phyloP scores from a whole-genome alignment of 345 rosid species.

The Reutealis trisperma region DNA sequence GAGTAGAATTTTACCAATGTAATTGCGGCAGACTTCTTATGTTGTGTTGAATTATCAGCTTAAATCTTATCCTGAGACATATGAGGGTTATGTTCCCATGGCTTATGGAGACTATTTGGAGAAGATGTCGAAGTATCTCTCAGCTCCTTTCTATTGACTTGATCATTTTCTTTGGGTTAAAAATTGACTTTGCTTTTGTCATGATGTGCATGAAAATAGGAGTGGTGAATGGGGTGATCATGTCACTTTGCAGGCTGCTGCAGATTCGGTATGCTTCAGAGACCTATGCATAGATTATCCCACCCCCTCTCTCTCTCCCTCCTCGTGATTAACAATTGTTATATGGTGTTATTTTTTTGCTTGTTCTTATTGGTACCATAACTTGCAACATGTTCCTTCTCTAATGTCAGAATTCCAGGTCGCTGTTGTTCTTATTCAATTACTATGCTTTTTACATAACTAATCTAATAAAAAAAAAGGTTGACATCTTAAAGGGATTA shows the following conservation, averaged over 20 bases:
- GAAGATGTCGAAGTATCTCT: conserved; percentile 65
- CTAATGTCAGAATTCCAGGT: neutral
- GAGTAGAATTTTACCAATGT: neutral
- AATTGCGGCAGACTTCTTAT: neutral
- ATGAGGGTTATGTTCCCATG: conserved; percentile 83
- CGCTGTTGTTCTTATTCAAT: neutral
- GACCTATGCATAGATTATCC: conserved; percentile 1
- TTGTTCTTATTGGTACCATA: neutral
- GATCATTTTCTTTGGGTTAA: conserved; percentile 3
- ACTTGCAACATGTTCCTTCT: neutral
- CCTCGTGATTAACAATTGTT: neutral
- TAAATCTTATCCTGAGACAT: conserved; percentile 57
- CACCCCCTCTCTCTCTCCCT: neutral
- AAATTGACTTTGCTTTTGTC: conserved; percentile 23
- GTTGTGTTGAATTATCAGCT: conserved; percentile 45
- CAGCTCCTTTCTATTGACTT: conserved; percentile 8
- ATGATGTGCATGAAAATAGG: conserved; percentile 42
- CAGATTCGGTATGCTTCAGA: conserved; percentile 53
- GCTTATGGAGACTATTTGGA: conserved; percentile 64
- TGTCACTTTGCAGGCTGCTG: conserved; percentile 80
- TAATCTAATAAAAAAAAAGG: neutral
- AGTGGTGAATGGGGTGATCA: conserved; percentile 76
- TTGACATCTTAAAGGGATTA: neutral
- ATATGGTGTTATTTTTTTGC: neutral
- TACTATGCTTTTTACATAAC: neutral